Evolutionary conservation across 345 rosid species (phyloP).

Genomic region (Melaleuca alternifolia): DNA sequence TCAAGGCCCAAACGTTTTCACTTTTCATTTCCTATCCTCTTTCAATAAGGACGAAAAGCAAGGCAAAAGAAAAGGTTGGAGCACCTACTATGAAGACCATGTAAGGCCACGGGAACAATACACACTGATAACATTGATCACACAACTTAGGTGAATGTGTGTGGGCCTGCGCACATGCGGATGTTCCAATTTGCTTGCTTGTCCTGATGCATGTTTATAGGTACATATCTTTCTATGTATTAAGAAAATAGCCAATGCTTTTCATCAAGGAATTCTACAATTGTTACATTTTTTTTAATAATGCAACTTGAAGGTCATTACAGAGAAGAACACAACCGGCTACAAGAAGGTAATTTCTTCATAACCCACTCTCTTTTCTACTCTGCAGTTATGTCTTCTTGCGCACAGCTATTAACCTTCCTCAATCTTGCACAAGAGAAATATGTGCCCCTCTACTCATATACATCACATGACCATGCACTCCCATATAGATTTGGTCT

Average conservation of each 20-base stretch:
- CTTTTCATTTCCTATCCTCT: background rate
- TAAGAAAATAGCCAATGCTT: background rate
- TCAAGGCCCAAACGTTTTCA: background rate
- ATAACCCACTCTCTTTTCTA: background rate
- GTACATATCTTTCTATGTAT: background rate
- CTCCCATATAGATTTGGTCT: background rate
- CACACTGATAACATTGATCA: background rate
- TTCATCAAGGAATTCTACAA: background rate
- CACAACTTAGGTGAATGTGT: background rate
- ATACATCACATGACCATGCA: background rate
- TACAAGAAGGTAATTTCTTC: background rate
- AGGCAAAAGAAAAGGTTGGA: background rate
- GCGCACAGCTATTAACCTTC: background rate
- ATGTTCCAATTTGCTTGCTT: background rate
- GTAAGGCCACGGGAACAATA: background rate
- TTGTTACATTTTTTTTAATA: too few relatives aligned
- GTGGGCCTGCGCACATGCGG: background rate
- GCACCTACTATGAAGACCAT: background rate
- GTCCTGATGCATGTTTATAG: background rate
- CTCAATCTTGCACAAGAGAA: background rate
- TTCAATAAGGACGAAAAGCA: background rate
- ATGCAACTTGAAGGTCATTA: background rate
- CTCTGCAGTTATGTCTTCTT: background rate
- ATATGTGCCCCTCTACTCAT: background rate
- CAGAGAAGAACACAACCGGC: background rate